A percentile compares a stretch with the other conserved stretches of the same genome.
These are phyloP conservation scores for Leishmania martiniquensis DNA, from an alignment of 208 protist genomes.

Conservation along the genomic window DNA sequence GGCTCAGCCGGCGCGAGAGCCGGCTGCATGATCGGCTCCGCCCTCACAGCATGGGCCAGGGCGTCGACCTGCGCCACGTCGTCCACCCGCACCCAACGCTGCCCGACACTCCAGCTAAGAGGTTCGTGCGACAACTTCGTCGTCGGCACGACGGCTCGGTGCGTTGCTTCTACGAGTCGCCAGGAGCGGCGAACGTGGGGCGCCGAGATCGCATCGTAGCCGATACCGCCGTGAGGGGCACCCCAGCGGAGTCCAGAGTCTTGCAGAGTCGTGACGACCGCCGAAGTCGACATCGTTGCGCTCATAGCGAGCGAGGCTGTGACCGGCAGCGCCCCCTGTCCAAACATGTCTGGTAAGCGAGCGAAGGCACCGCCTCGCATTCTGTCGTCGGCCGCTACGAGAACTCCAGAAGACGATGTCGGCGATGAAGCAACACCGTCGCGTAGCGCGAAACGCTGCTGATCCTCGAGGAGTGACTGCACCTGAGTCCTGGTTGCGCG, in stretches of 20 bases:
- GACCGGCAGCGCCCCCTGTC: background rate
- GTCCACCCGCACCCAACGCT: slow-evolving; percentile 31
- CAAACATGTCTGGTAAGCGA: slow-evolving; percentile 19
- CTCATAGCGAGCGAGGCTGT: background rate
- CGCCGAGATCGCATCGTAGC: background rate
- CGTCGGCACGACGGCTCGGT: background rate
- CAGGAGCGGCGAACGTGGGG: slow-evolving; percentile 23
- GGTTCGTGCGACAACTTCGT: background rate
- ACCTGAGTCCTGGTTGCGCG: slow-evolving; percentile 2
- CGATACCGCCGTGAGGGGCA: background rate
- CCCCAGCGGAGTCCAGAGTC: slow-evolving; percentile 24
- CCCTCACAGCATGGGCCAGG: slow-evolving; percentile 2
- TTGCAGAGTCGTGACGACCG: slow-evolving; percentile 10
- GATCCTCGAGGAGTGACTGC: slow-evolving; percentile 19
- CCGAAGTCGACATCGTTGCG: background rate
- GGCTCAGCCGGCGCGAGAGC: background rate
- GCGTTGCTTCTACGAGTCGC: slow-evolving; percentile 17
- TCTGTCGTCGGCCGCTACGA: background rate
- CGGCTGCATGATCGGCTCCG: background rate
- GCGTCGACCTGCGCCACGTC: slow-evolving; percentile 19
- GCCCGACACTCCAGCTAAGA: slow-evolving; percentile 8
- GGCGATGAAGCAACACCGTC: background rate
- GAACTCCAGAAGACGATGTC: too few relatives aligned
- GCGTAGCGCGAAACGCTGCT: slow-evolving; percentile 11
- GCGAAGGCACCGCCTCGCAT: background rate